These are phyloP conservation scores for Sporobolomyces phaffii DNA, from an alignment of 768 basidiomycete genomes.

Conservation along the genomic window DNA sequence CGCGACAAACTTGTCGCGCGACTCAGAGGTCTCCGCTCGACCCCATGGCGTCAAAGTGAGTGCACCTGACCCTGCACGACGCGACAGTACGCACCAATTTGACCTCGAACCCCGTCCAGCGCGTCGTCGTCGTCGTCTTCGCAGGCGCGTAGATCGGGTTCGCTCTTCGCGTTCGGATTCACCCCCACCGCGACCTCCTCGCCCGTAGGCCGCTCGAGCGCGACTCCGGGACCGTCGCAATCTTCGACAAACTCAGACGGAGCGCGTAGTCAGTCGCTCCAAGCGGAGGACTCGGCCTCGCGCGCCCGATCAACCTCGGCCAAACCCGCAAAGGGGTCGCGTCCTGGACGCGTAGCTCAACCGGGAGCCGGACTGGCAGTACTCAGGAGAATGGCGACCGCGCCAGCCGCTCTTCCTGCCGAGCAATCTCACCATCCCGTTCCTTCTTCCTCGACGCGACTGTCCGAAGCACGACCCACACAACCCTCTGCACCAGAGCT, in stretches of 20 bases:
- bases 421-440: background rate
- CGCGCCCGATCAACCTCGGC: too few species aligned
- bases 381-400: slow-evolving; percentile 2
- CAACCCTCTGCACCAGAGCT: background rate
- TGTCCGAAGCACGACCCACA: background rate
- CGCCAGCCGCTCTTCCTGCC: background rate
- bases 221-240: background rate
- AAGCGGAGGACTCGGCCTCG: background rate
- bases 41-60: too few species aligned
- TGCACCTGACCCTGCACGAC: too few species aligned
- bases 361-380: background rate
- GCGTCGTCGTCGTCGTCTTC: background rate
- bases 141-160: background rate
- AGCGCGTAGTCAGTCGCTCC: slow-evolving; percentile 1
- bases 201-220: background rate
- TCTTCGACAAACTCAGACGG: background rate
- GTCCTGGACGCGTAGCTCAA: background rate
- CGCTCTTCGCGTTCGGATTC: background rate
- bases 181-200: background rate
- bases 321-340: background rate
- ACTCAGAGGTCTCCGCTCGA: too few species aligned
- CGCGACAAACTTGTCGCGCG: too few species aligned
- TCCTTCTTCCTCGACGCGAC: background rate
- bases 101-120: too few species aligned
- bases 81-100: too few species aligned